These are phyloP conservation scores for Apiospora hydei DNA, from an alignment of 2,329 filamentous ascomycete genomes.

Conservation along the genomic window DNA sequence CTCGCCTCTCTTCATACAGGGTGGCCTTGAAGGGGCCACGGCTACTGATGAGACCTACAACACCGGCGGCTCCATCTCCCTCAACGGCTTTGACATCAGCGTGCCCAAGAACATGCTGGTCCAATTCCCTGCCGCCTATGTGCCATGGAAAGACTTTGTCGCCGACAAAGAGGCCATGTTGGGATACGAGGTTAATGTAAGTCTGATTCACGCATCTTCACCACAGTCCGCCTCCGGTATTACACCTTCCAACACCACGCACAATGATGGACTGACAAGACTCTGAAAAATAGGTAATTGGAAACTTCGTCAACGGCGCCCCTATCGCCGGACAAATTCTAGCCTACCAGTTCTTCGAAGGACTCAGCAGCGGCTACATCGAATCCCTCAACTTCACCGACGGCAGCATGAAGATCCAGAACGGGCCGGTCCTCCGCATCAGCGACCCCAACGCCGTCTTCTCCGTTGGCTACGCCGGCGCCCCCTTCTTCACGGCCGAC, in stretches of 20 bases:
- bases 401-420: slow-evolving; percentile 44
- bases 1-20: slow-evolving; percentile 44
- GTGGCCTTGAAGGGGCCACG: slow-evolving; percentile 42
- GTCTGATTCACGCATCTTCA: background rate
- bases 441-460: slow-evolving; percentile 56
- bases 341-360: slow-evolving; percentile 45
- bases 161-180: slow-evolving; percentile 40
- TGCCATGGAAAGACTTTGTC: slow-evolving; percentile 51
- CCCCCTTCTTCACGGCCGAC: slow-evolving; percentile 55
- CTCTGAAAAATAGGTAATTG: slow-evolving; percentile 40
- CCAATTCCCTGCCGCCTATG: slow-evolving; percentile 54
- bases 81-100: slow-evolving; percentile 53
- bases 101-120: slow-evolving; percentile 59
- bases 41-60: slow-evolving; percentile 48
- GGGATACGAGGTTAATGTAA: slow-evolving; percentile 46
- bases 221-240: too few species aligned
- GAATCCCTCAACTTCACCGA: slow-evolving; percentile 44
- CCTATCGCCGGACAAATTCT: slow-evolving; percentile 44
- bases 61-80: slow-evolving; percentile 51
- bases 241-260: too few species aligned
- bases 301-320: slow-evolving; percentile 45
- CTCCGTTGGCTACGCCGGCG: slow-evolving; percentile 45
- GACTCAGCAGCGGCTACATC: slow-evolving; percentile 45
- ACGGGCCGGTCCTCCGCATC: slow-evolving; percentile 45
- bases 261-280: background rate